Evolutionary conservation across 2,329 filamentous ascomycete genomes (phyloP), one percentile per base, ranked within the genome.

Genomic region (Aphanocladium album): DNA sequence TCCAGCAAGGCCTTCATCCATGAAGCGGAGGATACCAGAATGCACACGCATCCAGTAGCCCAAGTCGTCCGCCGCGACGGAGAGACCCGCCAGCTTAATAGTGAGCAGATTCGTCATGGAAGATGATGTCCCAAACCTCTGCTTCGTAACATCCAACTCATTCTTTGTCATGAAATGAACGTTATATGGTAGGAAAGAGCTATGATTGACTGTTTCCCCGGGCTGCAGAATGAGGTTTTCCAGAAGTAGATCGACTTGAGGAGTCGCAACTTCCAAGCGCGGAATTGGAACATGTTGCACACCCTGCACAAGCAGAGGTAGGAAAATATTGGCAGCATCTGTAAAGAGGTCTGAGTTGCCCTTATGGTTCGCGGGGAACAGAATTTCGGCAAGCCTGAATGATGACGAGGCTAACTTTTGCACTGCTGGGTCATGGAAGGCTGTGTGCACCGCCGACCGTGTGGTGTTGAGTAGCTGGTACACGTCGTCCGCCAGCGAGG

Each of bases 181-280:
- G 60, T 87, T 86, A 76, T 91, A 93, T 0, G 93, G 93, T 1
- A 98, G 80, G 78, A 98, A 98, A 0, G 93, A 96, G 3, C 89
- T 91, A 63, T 88, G 79, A 71, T 96, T 93, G 67, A 96, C 81
- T 0, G 91, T 96, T 61, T 81, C 81, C 7, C 93, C 93, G 0
- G 93, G 93, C 70, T 97, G 91, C 35, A 98, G 81, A 62, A 98
- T 89, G 35, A 98, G 79, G 65, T 96, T 97, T 70, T 98, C 93
- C 2, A 98, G 77, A 1, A 98, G 78, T 5, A 98, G 82, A 67
- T 97, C 93, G 59, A 96, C 80, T 37, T 90, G 86, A 0, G 92
- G 93, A 3, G 88, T 89, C 0, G 90, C 89, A 5, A 97, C 80
- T 72, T 97, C 93, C n/a, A 97, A 75, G 5, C 93, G 88, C 0